A percentile compares a stretch with the other conserved stretches of the same genome.
phyloP scores from a whole-genome alignment of 2,329 filamentous ascomycete genomes.

The Pseudogymnoascus sp. region DNA sequence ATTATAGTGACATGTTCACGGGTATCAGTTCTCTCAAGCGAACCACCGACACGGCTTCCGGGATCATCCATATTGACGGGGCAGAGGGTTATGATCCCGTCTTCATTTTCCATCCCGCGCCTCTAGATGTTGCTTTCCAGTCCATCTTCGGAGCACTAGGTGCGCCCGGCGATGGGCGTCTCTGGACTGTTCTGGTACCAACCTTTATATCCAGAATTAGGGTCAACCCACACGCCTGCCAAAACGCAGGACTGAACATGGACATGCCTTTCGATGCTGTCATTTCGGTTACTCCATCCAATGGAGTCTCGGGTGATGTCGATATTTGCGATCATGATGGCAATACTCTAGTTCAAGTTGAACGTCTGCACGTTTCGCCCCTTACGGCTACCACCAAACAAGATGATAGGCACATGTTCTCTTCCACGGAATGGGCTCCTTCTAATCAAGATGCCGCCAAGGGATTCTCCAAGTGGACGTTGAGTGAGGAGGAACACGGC shows the following conservation, averaged over 20 bases:
- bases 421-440: constrained; percentile 4
- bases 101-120: constrained; percentile 5
- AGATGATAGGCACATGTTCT: constrained; percentile 10
- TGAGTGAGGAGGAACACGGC: not conserved
- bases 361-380: constrained; percentile 4
- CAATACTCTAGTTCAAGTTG: constrained; percentile 9
- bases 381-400: constrained; percentile 7
- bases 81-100: not conserved
- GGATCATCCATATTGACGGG: not conserved
- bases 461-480: not conserved
- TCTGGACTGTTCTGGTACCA: constrained; percentile 19
- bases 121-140: constrained; percentile 10
- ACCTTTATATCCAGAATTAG: constrained; percentile 16
- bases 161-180: constrained; percentile 16
- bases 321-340: constrained; percentile 9
- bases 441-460: not conserved
- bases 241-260: not conserved
- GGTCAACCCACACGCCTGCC: constrained; percentile 15
- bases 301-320: constrained; percentile 7
- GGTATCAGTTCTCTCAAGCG: constrained; percentile 12
- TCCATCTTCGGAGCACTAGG: constrained; percentile 29
- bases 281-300: not conserved
- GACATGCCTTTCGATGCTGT: not conserved
- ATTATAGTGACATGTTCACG: not conserved
- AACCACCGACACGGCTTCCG: constrained; percentile 10